phyloP scores from a whole-genome alignment of 768 basidiomycete species.

The Cystoderma amianthinum region DNA sequence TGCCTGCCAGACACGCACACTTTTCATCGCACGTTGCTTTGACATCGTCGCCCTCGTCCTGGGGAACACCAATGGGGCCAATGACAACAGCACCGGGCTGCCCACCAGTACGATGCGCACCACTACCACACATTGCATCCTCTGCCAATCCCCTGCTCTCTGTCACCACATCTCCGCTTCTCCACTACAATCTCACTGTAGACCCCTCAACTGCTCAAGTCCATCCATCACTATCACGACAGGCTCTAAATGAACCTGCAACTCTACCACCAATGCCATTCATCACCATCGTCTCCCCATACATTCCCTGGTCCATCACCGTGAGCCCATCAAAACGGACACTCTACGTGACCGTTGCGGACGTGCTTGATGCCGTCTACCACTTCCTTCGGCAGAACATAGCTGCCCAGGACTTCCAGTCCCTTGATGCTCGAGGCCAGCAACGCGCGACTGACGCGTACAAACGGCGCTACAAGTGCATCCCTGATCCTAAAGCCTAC shows the following conservation, averaged over 20 bases:
- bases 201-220: constrained; percentile 4
- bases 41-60: not conserved
- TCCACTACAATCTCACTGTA: not conserved
- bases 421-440: constrained; percentile 20
- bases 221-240: constrained; percentile 12
- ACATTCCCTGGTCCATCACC: constrained; percentile 25
- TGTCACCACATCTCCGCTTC: constrained; percentile 3
- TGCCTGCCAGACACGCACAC: not conserved
- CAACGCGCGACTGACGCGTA: constrained; percentile 34
- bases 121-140: not conserved
- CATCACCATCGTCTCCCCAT: constrained; percentile 22
- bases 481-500: constrained; percentile 18
- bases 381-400: constrained; percentile 32
- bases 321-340: constrained; percentile 16
- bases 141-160: not conserved
- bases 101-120: not conserved
- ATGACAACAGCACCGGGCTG: not conserved
- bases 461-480: constrained; percentile 26
- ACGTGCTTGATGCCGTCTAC: constrained; percentile 43
- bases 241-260: constrained; percentile 21
- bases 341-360: constrained; percentile 26
- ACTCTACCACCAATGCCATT: constrained; percentile 22
- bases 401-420: constrained; percentile 30
- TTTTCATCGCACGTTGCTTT: not conserved
- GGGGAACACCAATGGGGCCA: not conserved